These are phyloP conservation scores for Luvunga scandens DNA, from an alignment of 345 rosid species.

Conservation along the genomic window DNA sequence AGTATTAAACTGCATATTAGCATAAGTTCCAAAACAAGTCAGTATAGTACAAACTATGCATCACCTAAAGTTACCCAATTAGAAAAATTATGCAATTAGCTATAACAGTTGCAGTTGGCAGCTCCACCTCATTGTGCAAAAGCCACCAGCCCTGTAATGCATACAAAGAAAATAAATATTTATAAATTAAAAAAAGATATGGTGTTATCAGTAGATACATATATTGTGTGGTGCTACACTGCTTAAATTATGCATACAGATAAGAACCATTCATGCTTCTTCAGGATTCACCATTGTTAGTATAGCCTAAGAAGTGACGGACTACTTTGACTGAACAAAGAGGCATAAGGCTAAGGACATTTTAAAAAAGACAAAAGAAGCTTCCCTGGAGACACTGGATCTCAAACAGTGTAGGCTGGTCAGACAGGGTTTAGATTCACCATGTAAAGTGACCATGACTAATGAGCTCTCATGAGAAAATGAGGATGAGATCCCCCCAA, in stretches of 20 bases:
- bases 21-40: background rate
- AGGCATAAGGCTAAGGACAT: background rate
- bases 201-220: background rate
- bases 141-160: conserved; percentile 91
- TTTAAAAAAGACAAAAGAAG: too few species aligned
- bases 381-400: background rate
- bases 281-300: background rate
- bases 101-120: conserved; percentile 49
- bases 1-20: background rate
- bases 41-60: background rate
- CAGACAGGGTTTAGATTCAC: background rate
- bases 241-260: background rate
- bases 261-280: background rate
- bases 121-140: conserved; percentile 68
- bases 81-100: conserved; percentile 64
- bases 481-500: background rate
- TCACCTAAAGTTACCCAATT: conserved; percentile 53
- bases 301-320: background rate
- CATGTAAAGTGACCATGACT: background rate
- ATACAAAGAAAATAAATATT: conserved; percentile 8
- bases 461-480: background rate
- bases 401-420: background rate
- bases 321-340: background rate
- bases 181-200: conserved; percentile 1
- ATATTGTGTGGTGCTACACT: background rate